Conservation (phyloP, 495 filamentous ascomycete genomes). For the Darksidea phi region DNA sequence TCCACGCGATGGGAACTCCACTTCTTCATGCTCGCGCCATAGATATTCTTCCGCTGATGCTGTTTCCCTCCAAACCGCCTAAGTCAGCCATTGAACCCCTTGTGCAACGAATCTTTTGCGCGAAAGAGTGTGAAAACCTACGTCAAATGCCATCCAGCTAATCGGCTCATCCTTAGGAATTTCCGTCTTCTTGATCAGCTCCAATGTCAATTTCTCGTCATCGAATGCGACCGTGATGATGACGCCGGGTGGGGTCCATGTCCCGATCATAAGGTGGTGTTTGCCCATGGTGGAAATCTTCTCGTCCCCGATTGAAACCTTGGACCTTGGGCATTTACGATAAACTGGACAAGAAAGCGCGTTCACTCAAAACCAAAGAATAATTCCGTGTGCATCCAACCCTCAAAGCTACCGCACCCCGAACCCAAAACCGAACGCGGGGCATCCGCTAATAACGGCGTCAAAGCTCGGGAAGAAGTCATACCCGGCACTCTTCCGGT, state of each 20-base stretch:
- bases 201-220: constrained; percentile 67
- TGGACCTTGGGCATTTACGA: too few relatives aligned
- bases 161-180: constrained; percentile 81
- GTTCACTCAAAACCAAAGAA: too few relatives aligned
- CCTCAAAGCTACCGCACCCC: too few relatives aligned
- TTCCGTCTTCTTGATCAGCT: constrained; percentile 71
- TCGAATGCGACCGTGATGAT: constrained; percentile 84
- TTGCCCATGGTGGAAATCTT: constrained; percentile 34
- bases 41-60: constrained; percentile 78
- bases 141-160: constrained; percentile 87
- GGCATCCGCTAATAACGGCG: too few relatives aligned
- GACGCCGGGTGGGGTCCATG: constrained; percentile 79
- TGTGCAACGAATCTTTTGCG: too few relatives aligned
- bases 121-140: constrained; percentile 43
- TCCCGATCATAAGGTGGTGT: constrained; percentile 81
- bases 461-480: neutral
- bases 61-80: constrained; percentile 36
- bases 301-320: neutral
- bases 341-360: too few relatives aligned
- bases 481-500: neutral
- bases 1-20: constrained; percentile 78
- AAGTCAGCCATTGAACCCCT: constrained; percentile 32
- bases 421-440: too few relatives aligned
- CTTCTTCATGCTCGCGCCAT: constrained; percentile 85
- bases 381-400: too few relatives aligned